Percentiles rank a stretch among this genome's conserved stretches.
Conservation (phyloP, 306 rosid genomes). For the Nissolia schottii region DNA sequence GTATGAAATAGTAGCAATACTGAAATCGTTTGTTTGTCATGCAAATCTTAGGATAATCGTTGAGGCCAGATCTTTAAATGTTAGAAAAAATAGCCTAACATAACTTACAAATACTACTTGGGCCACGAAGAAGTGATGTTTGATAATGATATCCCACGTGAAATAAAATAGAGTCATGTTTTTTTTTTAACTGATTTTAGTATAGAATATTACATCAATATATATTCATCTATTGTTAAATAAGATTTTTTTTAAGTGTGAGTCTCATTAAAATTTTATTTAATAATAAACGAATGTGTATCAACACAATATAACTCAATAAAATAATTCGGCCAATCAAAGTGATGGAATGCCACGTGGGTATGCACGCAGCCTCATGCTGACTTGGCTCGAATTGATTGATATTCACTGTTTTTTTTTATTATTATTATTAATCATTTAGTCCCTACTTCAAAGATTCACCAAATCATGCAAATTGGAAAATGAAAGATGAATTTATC, state of each 20-base stretch:
- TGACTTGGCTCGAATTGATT: constrained; percentile 19
- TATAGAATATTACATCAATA: too few relatives aligned
- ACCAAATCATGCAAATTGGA: constrained; percentile 17
- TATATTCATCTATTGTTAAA: too few relatives aligned
- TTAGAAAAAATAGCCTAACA: constrained; percentile 9
- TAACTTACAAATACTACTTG: constrained; percentile 24
- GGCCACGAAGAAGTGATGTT: not conserved
- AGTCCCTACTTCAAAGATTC: constrained; percentile 20
- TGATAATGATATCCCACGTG: constrained; percentile 24
- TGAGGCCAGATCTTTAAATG: constrained; percentile 7
- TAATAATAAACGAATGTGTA: too few relatives aligned
- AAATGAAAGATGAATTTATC: constrained; percentile 4
- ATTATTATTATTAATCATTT: not conserved
- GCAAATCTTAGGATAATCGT: constrained; percentile 38
- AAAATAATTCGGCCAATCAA: not conserved
- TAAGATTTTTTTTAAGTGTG: too few relatives aligned
- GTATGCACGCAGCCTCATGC: not conserved
- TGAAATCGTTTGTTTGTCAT: constrained; percentile 1
- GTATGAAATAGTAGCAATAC: not conserved
- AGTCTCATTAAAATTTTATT: too few relatives aligned
- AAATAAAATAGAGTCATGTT: too few relatives aligned
- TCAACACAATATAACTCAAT: too few relatives aligned
- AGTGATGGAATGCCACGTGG: constrained; percentile 34
- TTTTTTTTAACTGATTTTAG: too few relatives aligned
- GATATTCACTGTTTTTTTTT: not conserved